Base-by-base conservation (phyloP, 352 stramenopile genomes). In the Pythium diclinum region DNA sequence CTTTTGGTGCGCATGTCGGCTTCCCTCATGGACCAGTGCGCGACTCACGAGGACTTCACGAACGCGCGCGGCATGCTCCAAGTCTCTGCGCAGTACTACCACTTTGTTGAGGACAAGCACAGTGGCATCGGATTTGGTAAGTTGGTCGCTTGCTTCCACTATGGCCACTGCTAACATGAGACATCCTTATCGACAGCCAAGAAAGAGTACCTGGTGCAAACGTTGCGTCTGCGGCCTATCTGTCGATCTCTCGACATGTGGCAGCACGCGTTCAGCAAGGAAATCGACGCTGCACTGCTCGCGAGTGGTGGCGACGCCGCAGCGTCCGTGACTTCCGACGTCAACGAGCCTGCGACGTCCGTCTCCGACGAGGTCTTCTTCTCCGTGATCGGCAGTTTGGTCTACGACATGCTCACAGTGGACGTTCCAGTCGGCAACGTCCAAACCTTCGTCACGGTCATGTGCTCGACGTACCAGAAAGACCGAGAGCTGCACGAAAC, bases 401-500 rank as follows among this genome's bases (percentile, higher is more conserved):
- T 92, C 51, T 94, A 92, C 72, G 84, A 92, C 59, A 94, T 94
- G 85, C 79, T 94, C 13, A 92, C 78, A 10, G 81, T 94, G 32
- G 82, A 94, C 52, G 79, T 91, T 11, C 77, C 83, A 4, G 71
- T 92, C 0, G 68, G 72, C 6, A 90, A 94, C 30, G 81, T 92
- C 11, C 72, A 91, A 33, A 87, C 82, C 1, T 94, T 94, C 59
- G 83, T 94, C 19, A 68, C 71, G 6, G 85, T 90, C 46, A 94
- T 94, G 85, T 89, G 83, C 44, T 85, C 82, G 10, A 92, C 82
- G 49, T 94, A 94, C 59, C 77, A 91, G 61, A 92, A 92, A 57
- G 81, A 71, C 0, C 74, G 68, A 52, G 83, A 94, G 23, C 64
- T 94, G 13, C 64, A 83, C 17, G 74, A 85, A 16, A 94, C 84